These are phyloP conservation scores for Lachancea nothofagi DNA, from an alignment of 805 yeast species.

Conservation along the genomic window DNA sequence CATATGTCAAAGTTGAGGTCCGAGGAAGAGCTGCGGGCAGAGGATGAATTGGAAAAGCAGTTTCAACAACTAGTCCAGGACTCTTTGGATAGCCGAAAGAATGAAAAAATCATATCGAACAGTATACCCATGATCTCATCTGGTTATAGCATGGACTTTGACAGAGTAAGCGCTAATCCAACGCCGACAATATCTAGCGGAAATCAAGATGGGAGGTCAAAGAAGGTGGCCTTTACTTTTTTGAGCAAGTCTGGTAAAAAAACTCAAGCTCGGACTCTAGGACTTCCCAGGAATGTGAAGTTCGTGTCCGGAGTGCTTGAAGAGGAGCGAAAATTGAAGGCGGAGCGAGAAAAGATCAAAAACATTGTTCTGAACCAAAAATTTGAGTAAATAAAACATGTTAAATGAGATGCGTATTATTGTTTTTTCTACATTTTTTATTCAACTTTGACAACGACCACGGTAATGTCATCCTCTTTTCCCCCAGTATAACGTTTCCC, in stretches of 20 bases:
- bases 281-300: constrained; percentile 48
- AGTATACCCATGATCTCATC: constrained; percentile 24
- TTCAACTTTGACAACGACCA: constrained; percentile 61
- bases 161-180: background rate
- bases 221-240: constrained; percentile 45
- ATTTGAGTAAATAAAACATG: constrained; percentile 26
- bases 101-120: constrained; percentile 23
- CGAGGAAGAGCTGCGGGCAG: constrained; percentile 42
- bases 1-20: constrained; percentile 34
- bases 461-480: constrained; percentile 91
- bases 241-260: constrained; percentile 50
- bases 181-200: background rate
- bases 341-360: constrained; percentile 54
- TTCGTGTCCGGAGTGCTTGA: constrained; percentile 49
- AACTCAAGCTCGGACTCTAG: constrained; percentile 39
- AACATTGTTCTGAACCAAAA: constrained; percentile 42
- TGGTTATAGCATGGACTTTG: constrained; percentile 7
- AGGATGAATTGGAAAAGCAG: constrained; percentile 51
- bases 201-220: constrained; percentile 8
- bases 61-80: constrained; percentile 49
- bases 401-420: background rate
- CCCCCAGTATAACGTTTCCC: constrained; percentile 80
- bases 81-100: constrained; percentile 40
- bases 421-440: no score
- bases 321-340: constrained; percentile 45